Evolutionary conservation across 2,329 filamentous ascomycete species (phyloP).

Genomic region (Colletotrichum euphorbiae): DNA sequence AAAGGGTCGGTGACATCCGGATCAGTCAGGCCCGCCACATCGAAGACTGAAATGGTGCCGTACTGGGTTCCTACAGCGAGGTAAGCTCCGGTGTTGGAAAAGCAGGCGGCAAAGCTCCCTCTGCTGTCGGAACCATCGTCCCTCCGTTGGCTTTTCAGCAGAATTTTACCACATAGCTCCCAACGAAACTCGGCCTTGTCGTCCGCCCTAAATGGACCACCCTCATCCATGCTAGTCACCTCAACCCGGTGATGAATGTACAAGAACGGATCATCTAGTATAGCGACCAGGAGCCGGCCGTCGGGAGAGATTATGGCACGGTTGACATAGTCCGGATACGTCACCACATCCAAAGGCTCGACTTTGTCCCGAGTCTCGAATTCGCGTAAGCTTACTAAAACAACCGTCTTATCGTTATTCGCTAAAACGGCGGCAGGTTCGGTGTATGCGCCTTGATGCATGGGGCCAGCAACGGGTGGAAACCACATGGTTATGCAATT

Average conservation of each 20-base stretch:
- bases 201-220: constrained; percentile 41
- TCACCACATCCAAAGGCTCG: constrained; percentile 75
- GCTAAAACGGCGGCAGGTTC: constrained; percentile 77
- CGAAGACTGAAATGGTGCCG: constrained; percentile 81
- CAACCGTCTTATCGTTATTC: constrained; percentile 93
- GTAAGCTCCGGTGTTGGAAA: constrained; percentile 77
- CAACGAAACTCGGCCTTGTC: constrained; percentile 57
- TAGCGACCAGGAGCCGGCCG: constrained; percentile 81
- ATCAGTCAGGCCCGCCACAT: constrained; percentile 62
- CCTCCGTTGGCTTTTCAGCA: constrained; percentile 68
- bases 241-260: constrained; percentile 79
- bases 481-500: constrained; percentile 76
- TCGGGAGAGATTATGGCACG: constrained; percentile 94
- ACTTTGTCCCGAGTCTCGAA: constrained; percentile 57
- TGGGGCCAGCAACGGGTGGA: constrained; percentile 53
- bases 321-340: constrained; percentile 88
- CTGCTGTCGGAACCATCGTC: constrained; percentile 66
- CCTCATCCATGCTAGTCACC: constrained; percentile 47
- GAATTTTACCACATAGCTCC: constrained; percentile 62
- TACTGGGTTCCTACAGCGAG: constrained; percentile 85
- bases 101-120: constrained; percentile 83
- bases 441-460: constrained; percentile 55
- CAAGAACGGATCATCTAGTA: constrained; percentile 87
- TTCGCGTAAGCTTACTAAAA: constrained; percentile 80
- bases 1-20: constrained; percentile 67